Percentiles rank a stretch among this genome's conserved stretches.
These are phyloP conservation scores for Tilletiopsis washingtonensis DNA, from an alignment of 1,284 basidiomycete genomes.

Conservation along the genomic window DNA sequence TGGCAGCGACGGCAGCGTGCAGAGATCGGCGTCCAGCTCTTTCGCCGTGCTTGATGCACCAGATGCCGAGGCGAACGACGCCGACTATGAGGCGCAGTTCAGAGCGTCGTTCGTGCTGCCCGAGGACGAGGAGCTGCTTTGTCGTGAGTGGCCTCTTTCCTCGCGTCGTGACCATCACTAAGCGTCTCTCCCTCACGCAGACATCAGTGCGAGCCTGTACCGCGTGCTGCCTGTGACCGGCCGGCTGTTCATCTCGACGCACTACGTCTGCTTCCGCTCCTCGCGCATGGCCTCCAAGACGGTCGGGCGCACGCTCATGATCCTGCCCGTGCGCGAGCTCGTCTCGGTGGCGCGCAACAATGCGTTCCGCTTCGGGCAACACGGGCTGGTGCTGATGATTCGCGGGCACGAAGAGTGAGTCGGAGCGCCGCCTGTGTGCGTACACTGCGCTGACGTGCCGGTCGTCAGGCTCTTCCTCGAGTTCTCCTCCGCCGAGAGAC, in stretches of 20 bases:
- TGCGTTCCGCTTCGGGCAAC: constrained; percentile 78
- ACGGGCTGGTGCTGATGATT: constrained; percentile 79
- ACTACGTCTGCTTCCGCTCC: constrained; percentile 37
- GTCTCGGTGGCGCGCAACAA: constrained; percentile 73
- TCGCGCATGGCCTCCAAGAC: constrained; percentile 29
- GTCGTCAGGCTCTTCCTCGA: constrained; percentile 68
- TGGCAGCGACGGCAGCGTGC: constrained; percentile 1
- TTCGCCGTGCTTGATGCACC: constrained; percentile 22
- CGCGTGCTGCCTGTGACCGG: constrained; percentile 33
- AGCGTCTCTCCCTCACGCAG: neutral
- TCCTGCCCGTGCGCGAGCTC: constrained; percentile 80
- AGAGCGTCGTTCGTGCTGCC: constrained; percentile 20
- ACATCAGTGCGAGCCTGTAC: constrained; percentile 27
- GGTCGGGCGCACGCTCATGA: constrained; percentile 61
- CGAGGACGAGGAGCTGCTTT: constrained; percentile 11
- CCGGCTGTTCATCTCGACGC: constrained; percentile 27
- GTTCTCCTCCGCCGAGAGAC: constrained; percentile 68
- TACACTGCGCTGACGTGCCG: neutral
- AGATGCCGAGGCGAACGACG: constrained; percentile 3
- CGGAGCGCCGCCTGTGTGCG: no score
- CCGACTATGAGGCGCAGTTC: constrained; percentile 14
- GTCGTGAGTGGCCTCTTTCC: neutral
- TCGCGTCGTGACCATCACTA: neutral
- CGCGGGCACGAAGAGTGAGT: constrained; percentile 78
- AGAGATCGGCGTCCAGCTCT: constrained; percentile 12